Base-by-base conservation (phyloP, 2,329 filamentous ascomycete species). In the Podosphaera fusca region DNA sequence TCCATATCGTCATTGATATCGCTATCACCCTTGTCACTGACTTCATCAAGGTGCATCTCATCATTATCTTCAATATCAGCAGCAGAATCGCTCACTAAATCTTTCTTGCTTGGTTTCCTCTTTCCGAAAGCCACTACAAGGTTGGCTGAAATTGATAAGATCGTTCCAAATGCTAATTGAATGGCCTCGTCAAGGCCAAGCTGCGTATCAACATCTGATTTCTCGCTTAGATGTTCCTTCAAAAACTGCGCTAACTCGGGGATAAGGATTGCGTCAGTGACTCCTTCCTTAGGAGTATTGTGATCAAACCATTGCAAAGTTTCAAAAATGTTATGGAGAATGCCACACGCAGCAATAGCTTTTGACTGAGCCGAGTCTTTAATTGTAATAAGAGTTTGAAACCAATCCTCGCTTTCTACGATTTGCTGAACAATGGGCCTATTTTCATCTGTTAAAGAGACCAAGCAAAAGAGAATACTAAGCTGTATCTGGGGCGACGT, bases 1-100 rank as follows among this genome's bases (percentile, higher is more conserved):
- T 79, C 79, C 76, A 85, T 81, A 63, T 84, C 81, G 34, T 75
- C 78, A 59, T 78, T 73, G 59, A 82, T 75, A 55, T 75, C 75
- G 55, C 76, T 76, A 33, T 75, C 69, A 56, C 74, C 72, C 73
- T 79, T 78, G 57, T 75, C 72, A 34, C 70, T 68, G 10, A 68
- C 69, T 8, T 68, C 68, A 2, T 67, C 67, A 1, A 63, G 64
- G 2, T 74, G 72, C 1, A 72, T 71, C 4, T 71, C 70, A 65
- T 69, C 2, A 66, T 57, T 59, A 46, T 60, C 54, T 14, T 54
- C 45, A 46, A 57, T 30, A 2, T 62, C 63, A 40, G 66, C 62
- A n/a, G 66, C 49, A 35, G 14, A 65, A 45, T 71, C 65, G 0
- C 69, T 72, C 29, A 70, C 70, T 62, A 69, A 70, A 50, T 70